phyloP scores from a whole-genome alignment of 345 rosid species.

The Ceriops zippeliana region DNA sequence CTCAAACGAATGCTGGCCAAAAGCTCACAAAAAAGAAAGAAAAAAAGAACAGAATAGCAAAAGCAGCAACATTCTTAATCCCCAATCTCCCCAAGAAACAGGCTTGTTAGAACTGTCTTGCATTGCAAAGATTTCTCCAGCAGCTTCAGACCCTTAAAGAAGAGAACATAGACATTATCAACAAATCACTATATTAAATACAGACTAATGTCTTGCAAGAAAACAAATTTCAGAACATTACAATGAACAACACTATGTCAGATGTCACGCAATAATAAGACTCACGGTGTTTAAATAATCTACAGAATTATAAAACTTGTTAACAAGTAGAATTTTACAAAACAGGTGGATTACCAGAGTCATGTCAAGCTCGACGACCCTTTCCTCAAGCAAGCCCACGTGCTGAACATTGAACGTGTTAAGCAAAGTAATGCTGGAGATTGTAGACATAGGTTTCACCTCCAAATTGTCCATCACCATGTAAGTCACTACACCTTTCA shows the following conservation, averaged over 20 bases:
- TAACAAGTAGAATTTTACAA: too few species aligned
- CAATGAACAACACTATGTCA: too few species aligned
- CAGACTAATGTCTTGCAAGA: too few species aligned
- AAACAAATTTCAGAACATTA: too few species aligned
- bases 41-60: too few species aligned
- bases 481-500: slow-evolving; percentile 27
- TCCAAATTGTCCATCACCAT: slow-evolving; percentile 33
- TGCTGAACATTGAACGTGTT: slow-evolving; percentile 12
- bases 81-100: background rate
- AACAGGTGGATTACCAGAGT: slow-evolving; percentile 8
- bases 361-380: slow-evolving; percentile 10
- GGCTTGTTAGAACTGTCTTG: background rate
- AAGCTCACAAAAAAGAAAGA: too few species aligned
- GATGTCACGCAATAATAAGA: too few species aligned
- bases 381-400: slow-evolving; percentile 15
- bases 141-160: slow-evolving; percentile 10
- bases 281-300: too few species aligned
- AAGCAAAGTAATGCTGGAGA: slow-evolving; percentile 8
- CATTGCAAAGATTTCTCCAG: slow-evolving; percentile 6
- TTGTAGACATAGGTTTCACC: slow-evolving; percentile 26
- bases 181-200: background rate
- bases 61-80: too few species aligned
- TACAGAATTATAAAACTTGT: too few species aligned
- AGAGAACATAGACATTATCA: background rate
- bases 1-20: background rate